phyloP scores from a whole-genome alignment of 192 early-diverging fungal species.

The Coemansia sp. region DNA sequence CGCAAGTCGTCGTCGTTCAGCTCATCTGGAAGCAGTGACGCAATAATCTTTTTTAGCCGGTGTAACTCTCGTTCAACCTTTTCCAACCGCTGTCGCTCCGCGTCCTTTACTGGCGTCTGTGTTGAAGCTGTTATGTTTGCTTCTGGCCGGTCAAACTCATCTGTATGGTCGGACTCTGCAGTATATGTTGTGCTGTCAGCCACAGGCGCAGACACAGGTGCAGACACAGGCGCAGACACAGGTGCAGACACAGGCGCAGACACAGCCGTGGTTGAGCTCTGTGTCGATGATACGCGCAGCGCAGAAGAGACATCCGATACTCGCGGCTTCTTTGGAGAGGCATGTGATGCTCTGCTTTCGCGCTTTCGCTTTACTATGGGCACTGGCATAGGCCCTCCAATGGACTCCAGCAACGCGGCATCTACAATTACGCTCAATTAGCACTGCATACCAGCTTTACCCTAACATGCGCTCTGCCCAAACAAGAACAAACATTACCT shows the following conservation, averaged over 20 bases:
- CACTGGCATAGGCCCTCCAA: not conserved
- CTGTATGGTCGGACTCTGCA: not conserved
- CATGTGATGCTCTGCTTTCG: not conserved
- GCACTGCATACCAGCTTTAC: not conserved
- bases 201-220: slow-evolving; percentile 4
- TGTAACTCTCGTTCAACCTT: slow-evolving; percentile 50
- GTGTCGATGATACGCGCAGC: not conserved
- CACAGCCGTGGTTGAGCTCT: slow-evolving; percentile 12
- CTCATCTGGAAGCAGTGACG: slow-evolving; percentile 41
- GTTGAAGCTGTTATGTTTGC: not conserved
- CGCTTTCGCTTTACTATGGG: slow-evolving; percentile 3
- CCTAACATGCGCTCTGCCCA: not conserved
- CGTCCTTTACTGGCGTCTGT: slow-evolving; percentile 7
- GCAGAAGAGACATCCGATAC: not conserved
- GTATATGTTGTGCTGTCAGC: not conserved
- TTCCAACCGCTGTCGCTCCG: slow-evolving; percentile 36
- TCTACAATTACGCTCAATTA: not conserved
- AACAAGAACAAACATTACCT: not conserved
- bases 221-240: not conserved
- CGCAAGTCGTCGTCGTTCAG: slow-evolving; percentile 49
- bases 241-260: not conserved
- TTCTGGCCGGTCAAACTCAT: slow-evolving; percentile 1
- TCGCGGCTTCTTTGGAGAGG: not conserved
- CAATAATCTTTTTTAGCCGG: slow-evolving; percentile 46
- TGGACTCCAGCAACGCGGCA: not conserved